Conservation (phyloP, 495 filamentous ascomycete genomes). For the Aspergillus cavernicola region DNA sequence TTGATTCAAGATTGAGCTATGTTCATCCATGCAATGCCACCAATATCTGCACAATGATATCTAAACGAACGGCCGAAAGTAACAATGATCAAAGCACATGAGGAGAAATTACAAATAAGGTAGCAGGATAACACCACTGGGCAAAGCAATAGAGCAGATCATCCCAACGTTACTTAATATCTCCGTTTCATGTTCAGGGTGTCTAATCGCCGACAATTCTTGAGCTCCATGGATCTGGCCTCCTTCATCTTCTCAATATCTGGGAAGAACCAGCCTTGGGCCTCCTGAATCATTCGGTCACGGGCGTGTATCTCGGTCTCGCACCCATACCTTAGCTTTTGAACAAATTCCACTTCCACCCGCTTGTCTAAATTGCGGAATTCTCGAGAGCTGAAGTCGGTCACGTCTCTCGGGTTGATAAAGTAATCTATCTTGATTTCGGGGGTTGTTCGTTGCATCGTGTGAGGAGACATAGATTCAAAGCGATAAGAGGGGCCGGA, state of each 20-base stretch:
- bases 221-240: conserved; percentile 58
- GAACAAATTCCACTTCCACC: conserved; percentile 71
- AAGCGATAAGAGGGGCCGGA: conserved; percentile 67
- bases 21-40: conserved; percentile 14
- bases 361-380: conserved; percentile 68
- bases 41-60: conserved; percentile 24
- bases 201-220: conserved; percentile 52
- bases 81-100: conserved; percentile 7
- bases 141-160: conserved; percentile 5
- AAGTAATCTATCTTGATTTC: conserved; percentile 75
- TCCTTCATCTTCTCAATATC: conserved; percentile 72
- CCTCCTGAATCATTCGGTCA: conserved; percentile 67
- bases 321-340: conserved; percentile 62
- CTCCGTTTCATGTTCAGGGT: conserved; percentile 41
- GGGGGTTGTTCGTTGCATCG: conserved; percentile 65
- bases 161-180: conserved; percentile 18
- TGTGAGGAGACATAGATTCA: conserved; percentile 66
- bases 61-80: conserved; percentile 5
- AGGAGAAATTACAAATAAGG: conserved; percentile 7
- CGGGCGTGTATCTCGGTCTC: conserved; percentile 62
- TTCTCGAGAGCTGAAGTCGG: conserved; percentile 60
- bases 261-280: conserved; percentile 83
- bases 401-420: conserved; percentile 73
- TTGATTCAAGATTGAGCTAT: not conserved
- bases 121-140: not conserved